phyloP scores from a whole-genome alignment of 805 yeast genomes.

The Ogataea corticis region DNA sequence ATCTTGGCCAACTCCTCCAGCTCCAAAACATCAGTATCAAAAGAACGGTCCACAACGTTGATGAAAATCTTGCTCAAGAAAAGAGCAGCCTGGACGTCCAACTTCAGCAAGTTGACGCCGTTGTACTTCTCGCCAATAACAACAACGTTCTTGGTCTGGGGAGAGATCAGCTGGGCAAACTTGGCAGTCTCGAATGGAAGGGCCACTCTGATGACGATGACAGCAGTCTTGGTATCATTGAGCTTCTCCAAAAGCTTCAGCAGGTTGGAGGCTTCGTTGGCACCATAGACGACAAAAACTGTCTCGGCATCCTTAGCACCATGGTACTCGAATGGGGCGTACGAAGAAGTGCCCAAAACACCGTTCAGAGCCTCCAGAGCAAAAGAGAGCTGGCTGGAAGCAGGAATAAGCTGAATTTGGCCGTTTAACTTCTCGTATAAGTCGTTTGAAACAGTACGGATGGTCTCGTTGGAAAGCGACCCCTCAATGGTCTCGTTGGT shows the following conservation, averaged over 20 bases:
- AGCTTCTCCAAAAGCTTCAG: conserved; percentile 41
- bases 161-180: conserved; percentile 61
- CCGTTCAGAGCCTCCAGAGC: conserved; percentile 54
- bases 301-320: conserved; percentile 66
- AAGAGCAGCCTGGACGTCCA: conserved; percentile 73
- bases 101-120: conserved; percentile 48
- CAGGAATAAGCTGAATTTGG: conserved; percentile 22
- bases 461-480: conserved; percentile 43
- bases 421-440: conserved; percentile 36
- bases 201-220: conserved; percentile 73
- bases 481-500: conserved; percentile 48
- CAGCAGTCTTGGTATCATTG: conserved; percentile 50
- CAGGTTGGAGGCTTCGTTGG: conserved; percentile 61
- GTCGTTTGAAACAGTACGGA: conserved; percentile 40
- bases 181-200: conserved; percentile 70
- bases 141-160: conserved; percentile 56
- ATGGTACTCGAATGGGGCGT: conserved; percentile 65
- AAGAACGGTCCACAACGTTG: conserved; percentile 53
- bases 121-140: conserved; percentile 59
- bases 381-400: conserved; percentile 39
- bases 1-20: conserved; percentile 35
- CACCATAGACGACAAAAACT: conserved; percentile 82
- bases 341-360: conserved; percentile 48
- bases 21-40: conserved; percentile 29
- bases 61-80: conserved; percentile 49